phyloP scores from a whole-genome alignment of 352 stramenopile species.

The Phytophthora crassamura region DNA sequence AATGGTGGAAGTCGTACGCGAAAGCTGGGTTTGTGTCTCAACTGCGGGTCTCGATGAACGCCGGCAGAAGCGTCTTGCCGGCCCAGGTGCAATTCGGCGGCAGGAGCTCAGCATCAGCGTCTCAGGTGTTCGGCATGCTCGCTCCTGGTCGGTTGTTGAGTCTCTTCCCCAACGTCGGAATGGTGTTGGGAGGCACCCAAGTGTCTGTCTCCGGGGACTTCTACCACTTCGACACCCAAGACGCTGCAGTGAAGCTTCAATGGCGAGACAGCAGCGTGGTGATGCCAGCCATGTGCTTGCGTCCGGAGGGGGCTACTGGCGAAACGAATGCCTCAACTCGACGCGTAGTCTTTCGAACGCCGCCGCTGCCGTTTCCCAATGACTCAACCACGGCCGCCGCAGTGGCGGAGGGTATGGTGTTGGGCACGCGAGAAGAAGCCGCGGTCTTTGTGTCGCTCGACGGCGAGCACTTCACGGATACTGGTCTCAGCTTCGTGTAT shows the following conservation, averaged over 20 bases:
- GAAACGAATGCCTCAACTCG: conserved; percentile 28
- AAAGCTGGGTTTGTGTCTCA: conserved; percentile 41
- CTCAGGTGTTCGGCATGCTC: conserved; percentile 38
- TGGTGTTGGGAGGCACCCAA: conserved; percentile 52
- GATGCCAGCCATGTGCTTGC: conserved; percentile 43
- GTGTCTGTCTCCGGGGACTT: conserved; percentile 57
- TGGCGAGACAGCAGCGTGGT: conserved; percentile 47
- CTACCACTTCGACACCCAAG: conserved; percentile 67
- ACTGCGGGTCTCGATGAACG: conserved; percentile 62
- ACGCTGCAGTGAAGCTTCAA: conserved; percentile 52
- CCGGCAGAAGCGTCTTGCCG: conserved; percentile 41
- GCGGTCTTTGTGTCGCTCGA: conserved; percentile 62
- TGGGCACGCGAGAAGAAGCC: conserved; percentile 49
- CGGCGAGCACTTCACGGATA: conserved; percentile 51
- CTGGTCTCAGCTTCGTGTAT: conserved; percentile 27
- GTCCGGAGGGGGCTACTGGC: conserved; percentile 2
- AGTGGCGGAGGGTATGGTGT: conserved; percentile 36
- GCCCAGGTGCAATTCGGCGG: conserved; percentile 14
- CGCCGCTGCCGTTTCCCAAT: conserved; percentile 45
- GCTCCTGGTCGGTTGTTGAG: conserved; percentile 40
- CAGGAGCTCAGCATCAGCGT: conserved; percentile 10
- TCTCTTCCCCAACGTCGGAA: conserved; percentile 47
- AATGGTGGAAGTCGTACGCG: conserved; percentile 48
- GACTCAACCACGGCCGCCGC: conserved; percentile 26
- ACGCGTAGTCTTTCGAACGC: conserved; percentile 53